phyloP scores from a whole-genome alignment of 495 filamentous ascomycete genomes.

The Staphylotrichum longicolle region DNA sequence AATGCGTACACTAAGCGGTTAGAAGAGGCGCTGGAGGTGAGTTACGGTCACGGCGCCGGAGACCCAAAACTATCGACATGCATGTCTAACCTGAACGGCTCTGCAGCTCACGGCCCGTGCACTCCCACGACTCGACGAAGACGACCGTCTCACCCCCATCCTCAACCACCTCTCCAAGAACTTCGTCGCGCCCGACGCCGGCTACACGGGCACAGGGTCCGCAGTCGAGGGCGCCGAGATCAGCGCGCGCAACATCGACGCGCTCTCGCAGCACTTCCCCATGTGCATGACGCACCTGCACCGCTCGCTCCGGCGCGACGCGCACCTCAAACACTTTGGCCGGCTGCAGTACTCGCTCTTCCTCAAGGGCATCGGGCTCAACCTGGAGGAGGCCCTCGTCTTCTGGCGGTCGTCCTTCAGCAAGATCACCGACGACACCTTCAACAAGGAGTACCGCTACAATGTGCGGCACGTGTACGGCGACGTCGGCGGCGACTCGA shows the following conservation, averaged over 20 bases:
- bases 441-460: constrained; percentile 96
- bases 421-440: constrained; percentile 81
- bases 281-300: constrained; percentile 93
- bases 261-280: constrained; percentile 83
- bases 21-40: constrained; percentile 77
- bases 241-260: constrained; percentile 74
- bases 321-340: constrained; percentile 88
- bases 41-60: constrained; percentile 7
- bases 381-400: constrained; percentile 83
- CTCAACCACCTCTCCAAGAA: constrained; percentile 87
- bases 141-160: constrained; percentile 92
- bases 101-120: constrained; percentile 77
- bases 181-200: constrained; percentile 84
- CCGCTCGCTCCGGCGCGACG: constrained; percentile 73
- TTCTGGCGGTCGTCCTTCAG: constrained; percentile 91
- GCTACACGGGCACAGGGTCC: constrained; percentile 58
- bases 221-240: constrained; percentile 63
- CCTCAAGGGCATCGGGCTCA: constrained; percentile 93
- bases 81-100: not conserved
- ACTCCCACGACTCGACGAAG: constrained; percentile 90
- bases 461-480: constrained; percentile 92
- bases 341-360: constrained; percentile 96
- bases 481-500: constrained; percentile 90
- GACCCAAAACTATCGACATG: too few relatives aligned
- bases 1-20: constrained; percentile 77